Conservation (phyloP, 2,329 filamentous ascomycete species). For the Colletotrichum sp. region DNA sequence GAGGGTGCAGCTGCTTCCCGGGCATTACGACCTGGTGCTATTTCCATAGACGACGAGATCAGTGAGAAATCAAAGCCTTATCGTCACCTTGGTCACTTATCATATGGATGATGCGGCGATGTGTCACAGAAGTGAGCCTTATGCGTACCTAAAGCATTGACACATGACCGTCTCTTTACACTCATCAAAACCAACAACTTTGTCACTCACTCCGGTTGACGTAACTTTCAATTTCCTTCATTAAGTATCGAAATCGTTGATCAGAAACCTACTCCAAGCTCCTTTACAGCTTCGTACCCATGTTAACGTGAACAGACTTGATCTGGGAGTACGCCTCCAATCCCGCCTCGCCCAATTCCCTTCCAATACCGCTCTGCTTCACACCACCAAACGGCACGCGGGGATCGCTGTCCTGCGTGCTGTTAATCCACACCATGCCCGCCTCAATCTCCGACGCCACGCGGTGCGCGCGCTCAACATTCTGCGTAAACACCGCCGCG, state of each 20-base stretch:
- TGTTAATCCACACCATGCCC: constrained; percentile 62
- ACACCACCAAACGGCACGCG: constrained; percentile 51
- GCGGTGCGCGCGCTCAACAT: constrained; percentile 55
- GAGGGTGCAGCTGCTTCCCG: constrained; percentile 21
- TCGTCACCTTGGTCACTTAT: background rate
- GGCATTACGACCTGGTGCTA: constrained; percentile 20
- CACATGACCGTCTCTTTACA: background rate
- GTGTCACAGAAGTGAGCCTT: background rate
- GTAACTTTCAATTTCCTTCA: background rate
- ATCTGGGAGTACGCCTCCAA: constrained; percentile 48
- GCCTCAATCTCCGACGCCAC: constrained; percentile 63
- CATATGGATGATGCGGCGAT: rapidly evolving
- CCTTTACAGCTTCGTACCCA: constrained; percentile 24
- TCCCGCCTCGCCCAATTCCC: constrained; percentile 51
- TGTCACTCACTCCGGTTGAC: background rate
- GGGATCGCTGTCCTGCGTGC: constrained; percentile 48
- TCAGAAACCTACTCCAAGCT: background rate
- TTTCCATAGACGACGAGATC: background rate
- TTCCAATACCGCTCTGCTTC: constrained; percentile 54
- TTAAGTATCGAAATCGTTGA: background rate
- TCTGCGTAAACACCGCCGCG: constrained; percentile 65
- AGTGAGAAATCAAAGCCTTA: rapidly evolving
- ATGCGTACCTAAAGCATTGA: rapidly evolving
- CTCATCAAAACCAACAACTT: background rate
- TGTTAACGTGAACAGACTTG: constrained; percentile 51